Evolutionary conservation across 805 yeast species (phyloP), one percentile per base, ranked within the genome.

Genomic region (Yamadazyma nakazawae): DNA sequence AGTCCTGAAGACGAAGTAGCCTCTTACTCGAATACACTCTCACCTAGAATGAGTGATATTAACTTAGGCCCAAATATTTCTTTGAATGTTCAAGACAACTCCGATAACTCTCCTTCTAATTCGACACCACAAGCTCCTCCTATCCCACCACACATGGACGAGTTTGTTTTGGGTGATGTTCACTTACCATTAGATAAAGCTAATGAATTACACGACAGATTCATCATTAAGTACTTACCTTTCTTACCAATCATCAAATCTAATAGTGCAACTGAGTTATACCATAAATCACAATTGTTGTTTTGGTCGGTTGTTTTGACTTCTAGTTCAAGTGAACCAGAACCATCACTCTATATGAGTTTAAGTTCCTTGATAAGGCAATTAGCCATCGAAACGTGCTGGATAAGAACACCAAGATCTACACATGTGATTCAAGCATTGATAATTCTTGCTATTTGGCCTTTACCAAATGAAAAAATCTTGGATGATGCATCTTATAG

Each of bases 391-490:
- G 96, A 88, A 58, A 88, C 95, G 0, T 89, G 96, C 66, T 88
- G 96, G 95, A 81, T 90, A 41, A 72, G 91, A 47, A 91, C 97
- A 0, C 97, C 97, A 2, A 76, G 97, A 59, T 87, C 96, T 2
- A 88, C 97, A 0, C 96, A 91, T 62, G 91, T 91, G 34, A 88
- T 91, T 7, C 97, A 91, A 60, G 96, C 97, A 0, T 70, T 91
- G 34, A 68, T 91, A 21, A 84, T 91, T n/a, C 70, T 91, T 25
- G 81, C 91, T 25, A 81, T 82, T 13, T 91, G 97, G 97, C 97
- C 97, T 0, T 64, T 91, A 38, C 97, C 97, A 0, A 90, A 90
- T 58, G 91, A 87, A 59, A 91, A 90, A 59, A 92, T 91, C 16
- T 71, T 91, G 49, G 97, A 91, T 66, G 97, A 91, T 61, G 85